Base-by-base conservation (phyloP, 768 basidiomycete genomes). In the Lactarius akahatsu region DNA sequence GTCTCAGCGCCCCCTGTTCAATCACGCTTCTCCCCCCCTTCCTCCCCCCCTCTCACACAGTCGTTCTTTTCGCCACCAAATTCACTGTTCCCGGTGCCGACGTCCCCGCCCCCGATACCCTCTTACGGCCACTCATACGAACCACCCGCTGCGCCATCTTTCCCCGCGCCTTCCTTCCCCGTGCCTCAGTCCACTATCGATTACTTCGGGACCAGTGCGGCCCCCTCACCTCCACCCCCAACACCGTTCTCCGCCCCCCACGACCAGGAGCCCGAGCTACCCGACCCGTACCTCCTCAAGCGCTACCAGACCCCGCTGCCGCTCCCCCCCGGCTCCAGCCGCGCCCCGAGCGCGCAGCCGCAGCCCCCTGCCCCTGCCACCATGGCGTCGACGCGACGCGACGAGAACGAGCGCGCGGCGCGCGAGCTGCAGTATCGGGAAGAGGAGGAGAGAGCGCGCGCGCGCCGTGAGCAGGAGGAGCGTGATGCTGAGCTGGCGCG, bases 301-400 rank as follows among this genome's bases (percentile, higher is more conserved):
- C 81, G 85, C 23, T 88, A 87, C 73, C 79, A 81, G 55, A 76
- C 81, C 0, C 85, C 86, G 18, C 75, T 87, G 18, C 85, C 85
- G 4, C 77, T 86, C 10, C 86, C 86, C 15, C 13, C 63, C 13
- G 43, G 43, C 32, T 47, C 40, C 13, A 8, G 26, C 40, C 54
- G 1, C 18, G 23, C 15, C 7, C 59, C 23, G 50, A 26, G 7
- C 40, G 6, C 36, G 45, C 43, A 18, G 40, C 58, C 63, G 18
- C 23, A 9, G 36, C 47, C 62, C 16, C 36, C 43, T n/a, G n/a
- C n/a, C n/a, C n/a, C n/a, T 15, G 56, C 38, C 2, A 26, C 5
- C 7, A 8, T 16, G 3, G 16, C 60, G 23, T 11, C 47, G 47
- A 11, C 4, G 36, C 57, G 8, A 20, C 52, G 28, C 16, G 40